These are phyloP conservation scores for Cyberlindnera mycetangii DNA, from an alignment of 805 yeast genomes.

Conservation along the genomic window DNA sequence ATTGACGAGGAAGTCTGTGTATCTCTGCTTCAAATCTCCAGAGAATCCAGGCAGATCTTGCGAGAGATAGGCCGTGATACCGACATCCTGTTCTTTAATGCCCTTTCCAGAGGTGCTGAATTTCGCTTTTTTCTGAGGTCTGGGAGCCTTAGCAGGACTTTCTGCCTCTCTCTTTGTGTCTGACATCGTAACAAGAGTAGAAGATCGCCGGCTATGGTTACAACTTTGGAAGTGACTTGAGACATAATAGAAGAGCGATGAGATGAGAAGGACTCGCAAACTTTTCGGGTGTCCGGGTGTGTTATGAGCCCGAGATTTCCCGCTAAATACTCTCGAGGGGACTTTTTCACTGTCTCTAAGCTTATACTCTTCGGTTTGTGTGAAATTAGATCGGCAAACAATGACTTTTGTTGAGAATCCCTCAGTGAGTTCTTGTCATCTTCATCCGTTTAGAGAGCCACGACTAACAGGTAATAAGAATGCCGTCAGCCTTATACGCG, in stretches of 20 bases:
- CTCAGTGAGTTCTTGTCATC: constrained; percentile 4
- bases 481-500: constrained; percentile 15
- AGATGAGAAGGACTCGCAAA: constrained; percentile 8
- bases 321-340: too few species aligned
- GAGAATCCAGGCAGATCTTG: constrained; percentile 56
- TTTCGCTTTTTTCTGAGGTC: constrained; percentile 24
- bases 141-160: constrained; percentile 10
- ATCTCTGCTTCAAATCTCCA: constrained; percentile 83
- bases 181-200: constrained; percentile 8
- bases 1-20: constrained; percentile 90
- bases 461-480: constrained; percentile 11
- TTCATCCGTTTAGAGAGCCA: neutral
- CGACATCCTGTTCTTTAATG: constrained; percentile 76
- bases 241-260: too few species aligned
- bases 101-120: constrained; percentile 31
- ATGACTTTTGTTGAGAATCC: constrained; percentile 17
- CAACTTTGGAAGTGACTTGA: too few species aligned
- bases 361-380: too few species aligned
- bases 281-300: constrained; percentile 11
- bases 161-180: constrained; percentile 26
- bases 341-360: too few species aligned
- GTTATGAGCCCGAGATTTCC: neutral
- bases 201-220: too few species aligned
- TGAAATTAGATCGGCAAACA: too few species aligned
- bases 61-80: constrained; percentile 71